Conservation (phyloP, 371 early-diverging fungal genomes). For the Syncephalastrum monosporum region DNA sequence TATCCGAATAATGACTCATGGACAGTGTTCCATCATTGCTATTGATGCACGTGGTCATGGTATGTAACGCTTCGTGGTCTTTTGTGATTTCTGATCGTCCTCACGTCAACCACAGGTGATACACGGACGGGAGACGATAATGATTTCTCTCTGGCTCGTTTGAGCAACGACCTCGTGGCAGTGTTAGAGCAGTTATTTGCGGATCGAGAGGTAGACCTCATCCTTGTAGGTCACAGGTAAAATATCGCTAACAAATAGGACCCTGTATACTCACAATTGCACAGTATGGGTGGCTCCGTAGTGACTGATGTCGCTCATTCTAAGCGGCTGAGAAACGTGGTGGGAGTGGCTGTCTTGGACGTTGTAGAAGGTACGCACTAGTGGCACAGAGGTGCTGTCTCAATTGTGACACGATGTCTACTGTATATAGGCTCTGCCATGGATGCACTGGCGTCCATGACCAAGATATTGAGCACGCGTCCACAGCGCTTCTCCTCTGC, state of each 20-base stretch:
- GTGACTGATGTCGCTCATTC: slow-evolving; percentile 72
- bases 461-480: slow-evolving; percentile 52
- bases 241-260: background rate
- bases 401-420: slow-evolving; percentile 16
- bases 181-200: slow-evolving; percentile 42
- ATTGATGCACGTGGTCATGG: slow-evolving; percentile 88
- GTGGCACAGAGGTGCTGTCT: background rate
- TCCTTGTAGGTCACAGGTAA: slow-evolving; percentile 83
- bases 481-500: slow-evolving; percentile 60
- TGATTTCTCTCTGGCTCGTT: slow-evolving; percentile 57
- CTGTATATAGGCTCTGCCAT: slow-evolving; percentile 63
- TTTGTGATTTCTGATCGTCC: too few relatives aligned
- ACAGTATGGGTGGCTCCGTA: slow-evolving; percentile 90
- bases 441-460: slow-evolving; percentile 74
- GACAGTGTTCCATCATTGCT: slow-evolving; percentile 57
- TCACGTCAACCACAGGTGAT: slow-evolving; percentile 30
- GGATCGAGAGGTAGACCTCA: slow-evolving; percentile 48
- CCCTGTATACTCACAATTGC: background rate
- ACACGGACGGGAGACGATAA: slow-evolving; percentile 49
- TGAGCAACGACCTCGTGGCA: slow-evolving; percentile 59
- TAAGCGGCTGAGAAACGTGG: slow-evolving; percentile 51
- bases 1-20: slow-evolving; percentile 40
- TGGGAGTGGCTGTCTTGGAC: slow-evolving; percentile 82
- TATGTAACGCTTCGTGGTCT: slow-evolving; percentile 12
- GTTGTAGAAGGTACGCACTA: slow-evolving; percentile 81